Evolutionary conservation across 805 yeast species (phyloP), one percentile per base, ranked within the genome.

Genomic region (Ogataea methylovora): DNA sequence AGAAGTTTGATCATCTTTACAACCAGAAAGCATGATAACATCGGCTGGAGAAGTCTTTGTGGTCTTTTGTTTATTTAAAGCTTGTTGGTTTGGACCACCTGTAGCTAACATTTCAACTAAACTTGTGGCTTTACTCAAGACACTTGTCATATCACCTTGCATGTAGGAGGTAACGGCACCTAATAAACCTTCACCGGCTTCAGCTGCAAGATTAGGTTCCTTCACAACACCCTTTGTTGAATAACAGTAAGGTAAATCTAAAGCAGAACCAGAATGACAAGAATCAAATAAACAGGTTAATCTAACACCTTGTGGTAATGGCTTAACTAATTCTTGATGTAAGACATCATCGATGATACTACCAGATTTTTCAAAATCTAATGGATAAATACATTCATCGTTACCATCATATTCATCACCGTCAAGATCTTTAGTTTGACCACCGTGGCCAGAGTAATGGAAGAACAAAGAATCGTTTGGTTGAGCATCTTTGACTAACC

Each of bases 391-490:
- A 5, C 75, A 76, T 49, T 79, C 84, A 54, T 81, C 88, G 48
- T 62, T 68, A 0, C 86, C 86, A 46, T 77, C 83, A 14, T 70
- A 84, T 48, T 82, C 90, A 49, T 82, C 92, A 17, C 86, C 86
- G 47, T 77, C 74, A 23, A 58, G 46, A 48, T 82, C 88, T 32
- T 60, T 51, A 2, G 73, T 67, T 46, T 76, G 79, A 1, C 86
- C 83, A 18, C 92, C 92, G 51, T 82, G 92, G 11, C 90, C 86
- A 2, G 86, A 78, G 51, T 76, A 80, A 52, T 82, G 90, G 65
- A 82, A 73, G 46, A 82, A 74, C 35, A 80, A 58, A 14, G 84
- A 72, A 55, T 81, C 90, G 48, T 81, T 79, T n/a, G 86, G 79
- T 45, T 61, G 66, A 2, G 87, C 88, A 40, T 65, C 78, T 24